Percentiles rank a stretch among this genome's conserved stretches.
phyloP scores from a whole-genome alignment of 2,329 filamentous ascomycete genomes.

The Leptographium lundbergii region DNA sequence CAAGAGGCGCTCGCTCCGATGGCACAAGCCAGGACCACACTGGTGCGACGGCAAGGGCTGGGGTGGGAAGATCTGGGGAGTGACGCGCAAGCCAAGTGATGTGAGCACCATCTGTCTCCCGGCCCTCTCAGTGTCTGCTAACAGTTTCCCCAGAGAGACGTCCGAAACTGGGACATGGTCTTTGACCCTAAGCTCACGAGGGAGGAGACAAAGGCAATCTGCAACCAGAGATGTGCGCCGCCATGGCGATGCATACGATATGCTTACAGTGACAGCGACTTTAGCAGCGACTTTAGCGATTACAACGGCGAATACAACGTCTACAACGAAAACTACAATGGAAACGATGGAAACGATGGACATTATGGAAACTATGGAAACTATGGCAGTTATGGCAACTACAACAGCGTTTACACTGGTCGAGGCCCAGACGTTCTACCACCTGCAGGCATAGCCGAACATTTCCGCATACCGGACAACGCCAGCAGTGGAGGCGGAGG shows the following conservation, averaged over 20 bases:
- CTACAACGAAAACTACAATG: too few species aligned
- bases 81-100: conserved; percentile 5
- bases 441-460: too few species aligned
- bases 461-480: not conserved
- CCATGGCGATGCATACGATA: not conserved
- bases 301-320: too few species aligned
- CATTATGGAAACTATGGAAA: too few species aligned
- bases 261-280: too few species aligned
- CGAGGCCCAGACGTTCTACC: too few species aligned
- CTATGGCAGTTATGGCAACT: not conserved
- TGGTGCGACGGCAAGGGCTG: conserved; percentile 11
- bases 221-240: not conserved
- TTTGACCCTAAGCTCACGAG: conserved; percentile 7
- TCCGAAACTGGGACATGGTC: conserved; percentile 6
- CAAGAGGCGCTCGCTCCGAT: not conserved
- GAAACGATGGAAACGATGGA: too few species aligned
- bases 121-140: not conserved
- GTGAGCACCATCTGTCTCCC: not conserved
- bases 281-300: not conserved
- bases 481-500: not conserved
- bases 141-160: not conserved
- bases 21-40: conserved; percentile 4
- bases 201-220: conserved; percentile 1
- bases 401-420: not conserved
- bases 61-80: conserved; percentile 10